Percentiles rank a stretch among this genome's conserved stretches.
Evolutionary conservation across 2,329 filamentous ascomycete genomes (phyloP).

Genomic region (Ophiostoma perfectum): DNA sequence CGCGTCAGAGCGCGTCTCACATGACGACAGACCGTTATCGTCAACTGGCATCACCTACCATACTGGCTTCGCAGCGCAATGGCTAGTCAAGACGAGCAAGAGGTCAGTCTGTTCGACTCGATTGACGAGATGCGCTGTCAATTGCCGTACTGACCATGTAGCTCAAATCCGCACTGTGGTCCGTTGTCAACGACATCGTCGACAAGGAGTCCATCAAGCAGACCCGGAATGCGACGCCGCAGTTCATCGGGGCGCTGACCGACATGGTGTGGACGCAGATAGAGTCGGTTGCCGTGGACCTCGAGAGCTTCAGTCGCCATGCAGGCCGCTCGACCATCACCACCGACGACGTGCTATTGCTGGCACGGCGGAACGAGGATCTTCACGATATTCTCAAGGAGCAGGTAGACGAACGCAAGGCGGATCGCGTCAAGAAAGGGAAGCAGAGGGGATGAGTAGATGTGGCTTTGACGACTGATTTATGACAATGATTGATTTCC

Average conservation of each 20-base stretch:
- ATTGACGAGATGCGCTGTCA: not conserved
- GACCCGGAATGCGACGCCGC: constrained; percentile 80
- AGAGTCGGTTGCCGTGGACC: constrained; percentile 54
- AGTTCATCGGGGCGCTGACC: constrained; percentile 81
- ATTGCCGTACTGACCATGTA: constrained; percentile 30
- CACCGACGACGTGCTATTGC: constrained; percentile 79
- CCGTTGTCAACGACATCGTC: constrained; percentile 76
- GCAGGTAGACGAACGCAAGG: constrained; percentile 58
- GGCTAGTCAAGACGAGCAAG: constrained; percentile 31
- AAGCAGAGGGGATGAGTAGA: constrained; percentile 26
- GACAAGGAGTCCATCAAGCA: constrained; percentile 72
- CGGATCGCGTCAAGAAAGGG: constrained; percentile 36
- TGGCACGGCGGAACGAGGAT: constrained; percentile 81
- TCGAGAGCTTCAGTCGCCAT: constrained; percentile 61
- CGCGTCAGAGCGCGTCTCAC: not conserved
- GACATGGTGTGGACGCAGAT: constrained; percentile 86
- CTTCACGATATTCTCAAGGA: constrained; percentile 69
- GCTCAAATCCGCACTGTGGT: constrained; percentile 81
- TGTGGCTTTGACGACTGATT: not conserved
- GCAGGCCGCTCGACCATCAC: constrained; percentile 75
- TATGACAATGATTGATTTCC: not conserved
- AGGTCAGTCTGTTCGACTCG: constrained; percentile 23
- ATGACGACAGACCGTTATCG: not conserved
- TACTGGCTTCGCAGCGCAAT: constrained; percentile 20
- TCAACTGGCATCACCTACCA: not conserved